Percentiles rank a stretch among this genome's conserved stretches.
phyloP scores from a whole-genome alignment of 257 asterid genomes.

The Capsicum pubescens region DNA sequence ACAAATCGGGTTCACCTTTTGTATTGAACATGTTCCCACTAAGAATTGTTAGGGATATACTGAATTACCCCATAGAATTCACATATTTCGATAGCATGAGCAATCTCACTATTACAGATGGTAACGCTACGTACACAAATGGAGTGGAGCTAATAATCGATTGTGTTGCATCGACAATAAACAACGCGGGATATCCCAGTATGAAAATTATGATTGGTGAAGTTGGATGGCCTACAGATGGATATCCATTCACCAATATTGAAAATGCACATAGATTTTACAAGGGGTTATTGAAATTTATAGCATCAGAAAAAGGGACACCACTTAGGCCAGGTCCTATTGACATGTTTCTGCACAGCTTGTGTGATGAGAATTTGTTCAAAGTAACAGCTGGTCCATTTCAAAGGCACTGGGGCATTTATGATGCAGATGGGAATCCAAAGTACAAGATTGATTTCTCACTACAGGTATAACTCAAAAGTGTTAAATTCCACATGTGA shows the following conservation, averaged over 20 bases:
- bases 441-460: conserved; percentile 56
- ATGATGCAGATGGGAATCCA: conserved; percentile 53
- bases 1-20: conserved; percentile 42
- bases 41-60: conserved; percentile 23
- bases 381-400: conserved; percentile 19
- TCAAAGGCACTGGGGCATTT: conserved; percentile 67
- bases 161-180: conserved; percentile 41
- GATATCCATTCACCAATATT: conserved; percentile 34
- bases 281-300: conserved; percentile 38
- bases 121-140: conserved; percentile 43
- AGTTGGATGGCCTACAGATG: conserved; percentile 75
- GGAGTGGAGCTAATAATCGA: conserved; percentile 53
- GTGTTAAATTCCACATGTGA: too few species aligned
- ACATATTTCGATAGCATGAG: conserved; percentile 47
- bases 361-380: conserved; percentile 50
- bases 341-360: conserved; percentile 44
- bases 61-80: conserved; percentile 38
- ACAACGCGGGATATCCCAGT: conserved; percentile 40
- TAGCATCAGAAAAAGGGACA: conserved; percentile 49
- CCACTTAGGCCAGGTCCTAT: conserved; percentile 47
- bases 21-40: conserved; percentile 48
- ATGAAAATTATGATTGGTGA: conserved; percentile 43
- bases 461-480: conserved; percentile 31
- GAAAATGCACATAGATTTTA: conserved; percentile 45
- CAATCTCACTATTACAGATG: conserved; percentile 32